A percentile compares a stretch with the other conserved stretches of the same genome.
These are phyloP conservation scores for Acer campestre DNA, from an alignment of 345 rosid genomes.

Conservation along the genomic window DNA sequence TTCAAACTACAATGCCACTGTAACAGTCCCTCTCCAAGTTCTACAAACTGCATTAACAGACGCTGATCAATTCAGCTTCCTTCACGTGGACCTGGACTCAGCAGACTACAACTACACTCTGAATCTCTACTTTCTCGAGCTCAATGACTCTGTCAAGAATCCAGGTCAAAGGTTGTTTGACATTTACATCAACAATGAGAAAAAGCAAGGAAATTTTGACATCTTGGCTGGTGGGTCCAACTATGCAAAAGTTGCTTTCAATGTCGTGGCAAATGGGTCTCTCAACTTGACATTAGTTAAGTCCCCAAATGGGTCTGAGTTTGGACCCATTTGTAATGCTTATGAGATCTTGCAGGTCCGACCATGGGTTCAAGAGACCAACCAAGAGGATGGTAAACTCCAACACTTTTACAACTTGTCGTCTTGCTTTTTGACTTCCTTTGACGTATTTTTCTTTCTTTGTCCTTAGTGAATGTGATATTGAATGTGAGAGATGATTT, in stretches of 20 bases:
- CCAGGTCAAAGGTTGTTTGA: conserved; percentile 54
- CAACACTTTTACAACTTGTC: background rate
- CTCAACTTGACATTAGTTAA: conserved; percentile 57
- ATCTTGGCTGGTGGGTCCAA: conserved; percentile 39
- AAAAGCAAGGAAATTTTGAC: conserved; percentile 34
- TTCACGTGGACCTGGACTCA: conserved; percentile 30
- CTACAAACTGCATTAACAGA: conserved; percentile 47
- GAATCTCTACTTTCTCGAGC: conserved; percentile 72
- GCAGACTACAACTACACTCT: conserved; percentile 41
- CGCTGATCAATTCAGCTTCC: conserved; percentile 39
- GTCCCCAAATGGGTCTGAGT: conserved; percentile 35
- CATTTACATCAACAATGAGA: conserved; percentile 45
- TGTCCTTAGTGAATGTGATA: conserved; percentile 42
- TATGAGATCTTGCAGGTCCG: conserved; percentile 58
- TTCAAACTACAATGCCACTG: background rate
- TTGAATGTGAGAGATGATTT: conserved; percentile 37
- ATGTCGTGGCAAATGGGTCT: conserved; percentile 42
- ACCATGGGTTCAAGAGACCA: conserved; percentile 34
- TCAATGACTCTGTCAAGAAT: conserved; percentile 29
- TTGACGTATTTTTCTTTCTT: background rate
- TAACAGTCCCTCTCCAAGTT: conserved; percentile 47
- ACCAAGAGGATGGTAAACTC: conserved; percentile 44
- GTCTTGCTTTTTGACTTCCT: background rate
- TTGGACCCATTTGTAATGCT: conserved; percentile 68
- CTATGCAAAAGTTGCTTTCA: conserved; percentile 36